A percentile compares a stretch with the other conserved stretches of the same genome.
These are phyloP conservation scores for Xylaria curta DNA, from an alignment of 495 filamentous ascomycete species.

Conservation along the genomic window DNA sequence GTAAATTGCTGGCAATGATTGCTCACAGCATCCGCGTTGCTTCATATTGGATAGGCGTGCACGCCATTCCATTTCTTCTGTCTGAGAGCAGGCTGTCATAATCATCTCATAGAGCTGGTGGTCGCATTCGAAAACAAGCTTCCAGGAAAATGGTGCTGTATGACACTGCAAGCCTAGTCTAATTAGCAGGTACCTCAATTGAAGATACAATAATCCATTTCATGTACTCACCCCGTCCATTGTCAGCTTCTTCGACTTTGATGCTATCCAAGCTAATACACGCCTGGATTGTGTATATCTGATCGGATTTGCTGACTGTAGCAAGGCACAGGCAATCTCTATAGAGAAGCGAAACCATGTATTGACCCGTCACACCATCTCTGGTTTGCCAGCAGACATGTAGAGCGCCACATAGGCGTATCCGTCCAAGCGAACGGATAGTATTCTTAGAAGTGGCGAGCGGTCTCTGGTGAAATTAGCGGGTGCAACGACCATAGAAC, in stretches of 20 bases:
- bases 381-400: conserved; percentile 81
- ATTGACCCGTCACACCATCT: conserved; percentile 71
- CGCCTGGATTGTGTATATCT: conserved; percentile 74
- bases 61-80: conserved; percentile 82
- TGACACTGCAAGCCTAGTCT: conserved; percentile 79
- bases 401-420: conserved; percentile 84
- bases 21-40: conserved; percentile 52
- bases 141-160: conserved; percentile 88
- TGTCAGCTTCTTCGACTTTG: conserved; percentile 77
- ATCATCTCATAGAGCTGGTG: conserved; percentile 83
- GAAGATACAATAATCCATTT: not conserved
- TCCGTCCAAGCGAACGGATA: conserved; percentile 79
- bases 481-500: conserved; percentile 24
- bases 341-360: conserved; percentile 89
- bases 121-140: conserved; percentile 81
- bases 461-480: conserved; percentile 42
- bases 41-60: conserved; percentile 54
- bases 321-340: conserved; percentile 81
- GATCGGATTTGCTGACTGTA: conserved; percentile 62
- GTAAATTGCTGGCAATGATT: conserved; percentile 54
- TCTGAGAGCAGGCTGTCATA: conserved; percentile 83
- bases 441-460: conserved; percentile 56
- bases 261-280: conserved; percentile 73
- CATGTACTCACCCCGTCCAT: conserved; percentile 73
- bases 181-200: conserved; percentile 19